Base-by-base conservation (phyloP, 1,284 basidiomycete species). In the Moesziomyces globuligerus region DNA sequence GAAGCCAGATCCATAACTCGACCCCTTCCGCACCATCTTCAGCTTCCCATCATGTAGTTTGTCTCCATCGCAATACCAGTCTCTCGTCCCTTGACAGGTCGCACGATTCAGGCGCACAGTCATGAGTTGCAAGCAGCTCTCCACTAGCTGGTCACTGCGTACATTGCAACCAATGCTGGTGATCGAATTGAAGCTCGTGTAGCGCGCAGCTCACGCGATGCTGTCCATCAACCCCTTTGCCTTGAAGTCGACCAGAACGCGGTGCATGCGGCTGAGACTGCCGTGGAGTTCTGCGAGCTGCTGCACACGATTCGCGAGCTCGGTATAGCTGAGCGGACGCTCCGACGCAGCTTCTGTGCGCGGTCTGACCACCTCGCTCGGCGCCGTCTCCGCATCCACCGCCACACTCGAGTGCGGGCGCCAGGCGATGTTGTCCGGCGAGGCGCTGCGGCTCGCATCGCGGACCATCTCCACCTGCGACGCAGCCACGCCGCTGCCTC, bases 211-310 rank as follows among this genome's bases (percentile, higher is more conserved):
- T 34, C 32, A 34, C 6, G 32, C 15, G 15, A 34, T 13, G 7
- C 10, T 17, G 15, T 17, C 32, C 15, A 37, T 26, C 7, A 17
- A 20, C 26, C 47, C 21, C 18, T 47, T 65, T 3, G 32, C 58
- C 44, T 71, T 71, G 48, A 61, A 69, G 17, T 68, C 70, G 13
- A 47, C 48, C 38, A 72, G 41, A 9, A 69, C 70, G n/a, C 47
- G 37, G 43, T 72, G 59, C 70, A 72, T 72, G 9, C 70, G 42
- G 21, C 45, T 48, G 41, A 72, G 43, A 28, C 70, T 65, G 8
- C 65, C 70, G 47, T 72, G 65, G 29, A 72, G 23, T 32, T 68
- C 60, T 13, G 34, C 36, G 3, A 64, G 26, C 37, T 60, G 43
- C 23, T 52, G 39, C n/a, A 68, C 70, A 2, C 53, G 28, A 1